Evolutionary conservation across 1,284 basidiomycete species (phyloP).

Genomic region (Schizopora paradoxa): DNA sequence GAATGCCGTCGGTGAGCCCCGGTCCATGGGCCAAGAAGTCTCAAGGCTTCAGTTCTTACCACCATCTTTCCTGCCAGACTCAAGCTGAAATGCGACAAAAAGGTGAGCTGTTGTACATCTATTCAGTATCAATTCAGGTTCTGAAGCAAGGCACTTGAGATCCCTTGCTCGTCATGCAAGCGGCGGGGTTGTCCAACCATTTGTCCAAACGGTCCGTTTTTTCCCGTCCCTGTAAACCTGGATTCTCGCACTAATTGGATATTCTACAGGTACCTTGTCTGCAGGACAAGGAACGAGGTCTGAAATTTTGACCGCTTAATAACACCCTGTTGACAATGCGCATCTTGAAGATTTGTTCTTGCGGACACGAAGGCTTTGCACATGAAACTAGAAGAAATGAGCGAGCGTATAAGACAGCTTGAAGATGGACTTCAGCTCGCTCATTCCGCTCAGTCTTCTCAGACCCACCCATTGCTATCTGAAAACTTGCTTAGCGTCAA

Average conservation of each 20-base stretch:
- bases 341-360: conserved; percentile 15
- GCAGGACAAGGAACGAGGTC: not conserved
- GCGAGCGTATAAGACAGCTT: conserved; percentile 19
- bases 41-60: not conserved
- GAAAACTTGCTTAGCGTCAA: conserved; percentile 19
- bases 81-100: conserved; percentile 15
- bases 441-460: conserved; percentile 3
- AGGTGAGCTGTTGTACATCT: conserved; percentile 1
- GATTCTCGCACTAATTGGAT: not conserved
- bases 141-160: not conserved
- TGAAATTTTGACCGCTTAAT: not conserved
- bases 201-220: conserved; percentile 11
- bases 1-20: conserved; percentile 7
- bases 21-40: not conserved
- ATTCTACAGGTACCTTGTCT: not conserved
- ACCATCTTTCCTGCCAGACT: conserved; percentile 1
- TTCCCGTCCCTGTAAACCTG: not conserved
- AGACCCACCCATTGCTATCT: conserved; percentile 22
- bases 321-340: not conserved
- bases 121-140: not conserved
- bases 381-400: conserved; percentile 18
- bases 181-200: conserved; percentile 8
- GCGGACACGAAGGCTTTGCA: conserved; percentile 22
- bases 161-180: conserved; percentile 13
- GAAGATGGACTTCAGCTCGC: conserved; percentile 19